Conservation (phyloP, 1,139 yeast genomes). For the Casaregolazyma suthepensis region DNA sequence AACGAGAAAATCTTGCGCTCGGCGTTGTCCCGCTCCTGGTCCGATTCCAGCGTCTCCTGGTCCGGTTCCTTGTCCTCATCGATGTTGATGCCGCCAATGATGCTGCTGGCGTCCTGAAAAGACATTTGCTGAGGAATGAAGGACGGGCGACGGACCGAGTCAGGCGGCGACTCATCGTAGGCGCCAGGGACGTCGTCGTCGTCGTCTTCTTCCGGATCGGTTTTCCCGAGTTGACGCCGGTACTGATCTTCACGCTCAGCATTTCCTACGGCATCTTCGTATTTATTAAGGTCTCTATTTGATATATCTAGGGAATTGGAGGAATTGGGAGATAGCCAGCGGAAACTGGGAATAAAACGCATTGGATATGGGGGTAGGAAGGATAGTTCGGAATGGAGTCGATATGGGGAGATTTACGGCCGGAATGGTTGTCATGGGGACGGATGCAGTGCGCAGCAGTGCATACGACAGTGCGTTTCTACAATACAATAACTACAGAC, state of each 20-base stretch:
- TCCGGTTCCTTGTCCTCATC: constrained; percentile 7
- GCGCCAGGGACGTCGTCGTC: background rate
- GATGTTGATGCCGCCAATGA: constrained; percentile 26
- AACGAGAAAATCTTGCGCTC: constrained; percentile 25
- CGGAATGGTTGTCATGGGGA: background rate
- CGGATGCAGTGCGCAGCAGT: background rate
- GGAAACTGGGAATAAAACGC: background rate
- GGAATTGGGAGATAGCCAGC: background rate
- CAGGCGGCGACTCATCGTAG: background rate
- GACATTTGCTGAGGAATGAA: constrained; percentile 9
- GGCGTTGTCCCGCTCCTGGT: constrained; percentile 9
- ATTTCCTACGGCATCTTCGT: background rate
- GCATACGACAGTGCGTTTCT: no score
- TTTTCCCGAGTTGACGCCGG: background rate
- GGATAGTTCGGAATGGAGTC: background rate
- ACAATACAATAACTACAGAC: no score
- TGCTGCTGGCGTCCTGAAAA: constrained; percentile 26
- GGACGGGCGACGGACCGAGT: background rate
- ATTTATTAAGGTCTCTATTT: background rate
- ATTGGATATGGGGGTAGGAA: background rate
- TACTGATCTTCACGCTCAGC: background rate
- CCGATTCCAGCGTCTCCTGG: constrained; percentile 7
- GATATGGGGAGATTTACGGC: background rate
- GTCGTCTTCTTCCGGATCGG: background rate
- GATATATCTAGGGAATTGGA: background rate